These are phyloP conservation scores for Calocybe indica DNA, from an alignment of 768 basidiomycete species.

Conservation along the genomic window DNA sequence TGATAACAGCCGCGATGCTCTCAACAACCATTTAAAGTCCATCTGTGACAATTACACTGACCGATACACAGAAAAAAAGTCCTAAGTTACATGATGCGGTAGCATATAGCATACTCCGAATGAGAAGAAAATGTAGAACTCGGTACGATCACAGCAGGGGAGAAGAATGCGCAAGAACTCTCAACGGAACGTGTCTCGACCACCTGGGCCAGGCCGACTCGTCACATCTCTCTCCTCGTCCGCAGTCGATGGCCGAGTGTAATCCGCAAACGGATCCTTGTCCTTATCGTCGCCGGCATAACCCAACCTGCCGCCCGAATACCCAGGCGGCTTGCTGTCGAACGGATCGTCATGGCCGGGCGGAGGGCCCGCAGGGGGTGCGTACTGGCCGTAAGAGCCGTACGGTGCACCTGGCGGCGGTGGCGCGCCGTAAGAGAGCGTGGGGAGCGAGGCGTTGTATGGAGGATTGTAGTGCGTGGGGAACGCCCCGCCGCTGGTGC, in stretches of 20 bases:
- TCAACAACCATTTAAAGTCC: too few relatives aligned
- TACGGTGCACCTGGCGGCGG: conserved; percentile 17
- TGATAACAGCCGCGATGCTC: too few relatives aligned
- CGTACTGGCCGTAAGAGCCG: conserved; percentile 22
- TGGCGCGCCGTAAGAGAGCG: conserved; percentile 22
- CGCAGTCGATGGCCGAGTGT: conserved; percentile 22
- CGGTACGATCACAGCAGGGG: too few relatives aligned
- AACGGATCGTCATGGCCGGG: conserved; percentile 30
- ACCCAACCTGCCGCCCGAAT: conserved; percentile 31
- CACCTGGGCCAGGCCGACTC: conserved; percentile 31
- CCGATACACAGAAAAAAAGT: not conserved
- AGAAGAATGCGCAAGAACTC: not conserved
- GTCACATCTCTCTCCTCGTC: conserved; percentile 37
- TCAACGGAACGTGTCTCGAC: conserved; percentile 21
- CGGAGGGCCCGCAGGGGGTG: conserved; percentile 48
- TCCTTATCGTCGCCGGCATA: conserved; percentile 32
- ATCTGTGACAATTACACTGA: too few relatives aligned
- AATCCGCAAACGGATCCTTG: conserved; percentile 55
- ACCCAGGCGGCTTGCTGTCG: conserved; percentile 42
- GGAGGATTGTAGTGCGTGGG: conserved; percentile 57
- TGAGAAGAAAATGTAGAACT: too few relatives aligned
- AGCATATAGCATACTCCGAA: not conserved
- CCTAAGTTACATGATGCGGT: not conserved
- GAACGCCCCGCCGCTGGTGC: conserved; percentile 19
- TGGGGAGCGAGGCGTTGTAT: conserved; percentile 38